Base-by-base conservation (phyloP, 2,329 filamentous ascomycete species). In the Penicillium sp. region DNA sequence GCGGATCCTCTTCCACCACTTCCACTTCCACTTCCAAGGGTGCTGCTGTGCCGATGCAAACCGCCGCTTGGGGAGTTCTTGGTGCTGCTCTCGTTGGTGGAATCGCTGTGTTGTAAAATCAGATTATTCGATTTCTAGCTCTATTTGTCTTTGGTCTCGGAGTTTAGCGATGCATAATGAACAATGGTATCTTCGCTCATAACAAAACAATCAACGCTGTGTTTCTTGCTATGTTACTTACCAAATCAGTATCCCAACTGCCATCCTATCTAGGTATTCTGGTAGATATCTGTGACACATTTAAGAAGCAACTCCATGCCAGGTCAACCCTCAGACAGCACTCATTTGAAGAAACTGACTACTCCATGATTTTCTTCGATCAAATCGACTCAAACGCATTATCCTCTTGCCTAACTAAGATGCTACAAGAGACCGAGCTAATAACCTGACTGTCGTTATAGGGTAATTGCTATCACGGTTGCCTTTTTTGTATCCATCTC, bases 51-150 rank as follows among this genome's bases (percentile, higher is more conserved):
- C 62, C 69, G 7, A 50, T 76, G 54, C 62, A 74, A 48, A 73
- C 72, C 3, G 75, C 71, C 53, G 67, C 67, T 13, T 77, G 74
- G 75, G 72, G 74, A 31, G 52, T 76, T 29, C 47, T 77, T 12
- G 73, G 72, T 12, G 73, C 69, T 25, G 71, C 67, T 5, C 58
- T 76, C 43, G 61, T 68, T 19, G 73, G 70, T 47, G 69, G 67
- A 21, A 54, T 75, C 46, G 72, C 70, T 35, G 56, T 73, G 53
- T 61, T 77, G 50, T 75, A 65, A 60, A 50, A 10, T 1, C 13
- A 21, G n/a, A 9, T 23, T 25, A 6, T 23, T 19, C 12, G 3
- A 31, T 6, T 23, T 15, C n/a, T 33, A 27, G 7, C 17, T 41
- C 31, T 17, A 17, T 49, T 54, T 48, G 6, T 17, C 29, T 17